Evolutionary conservation across 2,329 filamentous ascomycete genomes (phyloP).

Genomic region (Endocalyx cinctus): DNA sequence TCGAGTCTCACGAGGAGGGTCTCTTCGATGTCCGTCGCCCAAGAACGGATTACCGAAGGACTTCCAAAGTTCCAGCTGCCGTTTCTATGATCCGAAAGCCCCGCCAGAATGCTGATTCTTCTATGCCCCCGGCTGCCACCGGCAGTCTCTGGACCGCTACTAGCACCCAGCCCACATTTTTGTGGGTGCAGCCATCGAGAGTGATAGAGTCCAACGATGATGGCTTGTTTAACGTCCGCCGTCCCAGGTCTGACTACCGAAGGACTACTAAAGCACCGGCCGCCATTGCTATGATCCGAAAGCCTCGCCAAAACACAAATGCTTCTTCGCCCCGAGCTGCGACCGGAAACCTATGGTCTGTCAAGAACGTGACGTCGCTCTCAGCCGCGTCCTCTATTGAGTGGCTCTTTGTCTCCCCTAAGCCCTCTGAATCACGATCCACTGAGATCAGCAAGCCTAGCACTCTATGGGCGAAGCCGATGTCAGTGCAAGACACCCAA

Average conservation of each 20-base stretch:
- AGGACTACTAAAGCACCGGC: constrained; percentile 5
- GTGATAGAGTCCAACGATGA: too few relatives aligned
- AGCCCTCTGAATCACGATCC: too few relatives aligned
- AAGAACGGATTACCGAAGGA: constrained; percentile 2
- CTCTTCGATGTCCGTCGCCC: constrained; percentile 2
- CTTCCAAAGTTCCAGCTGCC: constrained; percentile 4
- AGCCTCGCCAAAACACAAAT: background rate
- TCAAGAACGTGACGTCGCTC: too few relatives aligned
- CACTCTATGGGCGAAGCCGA: constrained; percentile 17
- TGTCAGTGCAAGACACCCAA: constrained; percentile 2
- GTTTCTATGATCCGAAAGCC: constrained; percentile 1
- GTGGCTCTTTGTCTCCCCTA: constrained; percentile 5
- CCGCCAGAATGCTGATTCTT: background rate
- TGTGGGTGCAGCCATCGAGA: too few relatives aligned
- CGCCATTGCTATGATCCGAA: constrained; percentile 1
- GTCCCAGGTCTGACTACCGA: constrained; percentile 1
- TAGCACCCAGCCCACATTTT: too few relatives aligned
- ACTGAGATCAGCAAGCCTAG: too few relatives aligned
- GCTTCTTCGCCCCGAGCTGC: too few relatives aligned
- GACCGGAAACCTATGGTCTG: too few relatives aligned
- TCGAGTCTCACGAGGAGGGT: constrained; percentile 5
- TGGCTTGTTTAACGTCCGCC: constrained; percentile 1
- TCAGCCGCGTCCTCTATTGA: background rate
- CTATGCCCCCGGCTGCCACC: too few relatives aligned
- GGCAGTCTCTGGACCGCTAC: too few relatives aligned